A percentile compares a stretch with the other conserved stretches of the same genome.
Evolutionary conservation across 78 protist species (phyloP).

Genomic region (Dictyostelium brefeldianum): DNA sequence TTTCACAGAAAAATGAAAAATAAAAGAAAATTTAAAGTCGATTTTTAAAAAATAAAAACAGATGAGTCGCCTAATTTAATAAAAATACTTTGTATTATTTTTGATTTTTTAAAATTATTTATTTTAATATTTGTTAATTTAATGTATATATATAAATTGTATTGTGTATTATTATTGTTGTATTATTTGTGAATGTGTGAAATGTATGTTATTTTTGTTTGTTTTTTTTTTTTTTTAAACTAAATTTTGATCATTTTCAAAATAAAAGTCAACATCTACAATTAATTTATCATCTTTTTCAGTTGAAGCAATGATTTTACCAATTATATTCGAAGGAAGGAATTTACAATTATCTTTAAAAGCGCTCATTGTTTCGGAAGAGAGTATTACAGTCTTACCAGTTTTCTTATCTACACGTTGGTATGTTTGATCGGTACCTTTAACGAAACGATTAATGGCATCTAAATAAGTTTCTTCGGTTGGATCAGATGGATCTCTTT

Average conservation of each 20-base stretch:
- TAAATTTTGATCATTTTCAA: background rate
- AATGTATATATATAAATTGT: too few species aligned
- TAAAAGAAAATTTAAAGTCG: too few species aligned
- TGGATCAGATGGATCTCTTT: slow-evolving; percentile 16
- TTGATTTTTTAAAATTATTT: too few species aligned
- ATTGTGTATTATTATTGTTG: too few species aligned
- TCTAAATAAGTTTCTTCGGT: slow-evolving; percentile 21
- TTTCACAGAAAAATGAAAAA: too few species aligned
- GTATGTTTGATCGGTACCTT: background rate
- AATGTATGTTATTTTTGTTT: background rate
- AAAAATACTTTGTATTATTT: too few species aligned
- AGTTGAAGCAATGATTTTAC: slow-evolving; percentile 8
- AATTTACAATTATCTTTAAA: slow-evolving; percentile 21
- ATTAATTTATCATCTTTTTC: slow-evolving; percentile 23
- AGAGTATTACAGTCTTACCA: background rate
- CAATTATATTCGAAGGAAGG: slow-evolving; percentile 14
- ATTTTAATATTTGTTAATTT: too few species aligned
- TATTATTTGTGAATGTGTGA: too few species aligned
- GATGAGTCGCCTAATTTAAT: too few species aligned
- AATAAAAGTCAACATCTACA: slow-evolving; percentile 21
- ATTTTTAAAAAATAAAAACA: too few species aligned
- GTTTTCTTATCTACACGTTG: slow-evolving; percentile 22
- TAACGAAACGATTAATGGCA: slow-evolving; percentile 1
- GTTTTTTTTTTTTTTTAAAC: background rate
- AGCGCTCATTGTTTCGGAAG: background rate